These are phyloP conservation scores for Populus euphratica DNA, from an alignment of 345 rosid species.

Conservation along the genomic window DNA sequence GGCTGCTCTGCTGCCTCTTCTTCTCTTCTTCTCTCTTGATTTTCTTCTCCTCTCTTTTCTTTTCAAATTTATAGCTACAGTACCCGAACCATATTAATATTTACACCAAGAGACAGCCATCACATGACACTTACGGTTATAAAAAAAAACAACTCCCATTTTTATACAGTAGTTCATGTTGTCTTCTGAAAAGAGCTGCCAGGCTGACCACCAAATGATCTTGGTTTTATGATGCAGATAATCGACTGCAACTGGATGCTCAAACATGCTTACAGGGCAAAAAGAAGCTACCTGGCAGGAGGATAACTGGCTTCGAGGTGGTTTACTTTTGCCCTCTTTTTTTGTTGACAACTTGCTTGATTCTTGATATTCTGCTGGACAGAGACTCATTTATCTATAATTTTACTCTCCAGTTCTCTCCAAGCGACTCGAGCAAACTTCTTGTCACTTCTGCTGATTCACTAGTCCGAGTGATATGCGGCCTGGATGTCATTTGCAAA, in stretches of 20 bases:
- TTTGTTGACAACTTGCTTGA: not conserved
- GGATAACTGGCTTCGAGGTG: constrained; percentile 76
- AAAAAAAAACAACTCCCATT: not conserved
- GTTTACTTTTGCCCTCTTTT: not conserved
- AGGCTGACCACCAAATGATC: not conserved
- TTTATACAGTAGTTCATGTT: not conserved
- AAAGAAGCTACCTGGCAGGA: constrained; percentile 59
- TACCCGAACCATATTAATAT: no score
- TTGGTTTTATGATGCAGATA: constrained; percentile 36
- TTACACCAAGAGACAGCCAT: no score
- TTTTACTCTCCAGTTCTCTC: constrained; percentile 44
- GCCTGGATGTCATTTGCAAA: constrained; percentile 52
- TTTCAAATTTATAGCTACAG: no score
- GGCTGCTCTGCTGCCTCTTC: no score
- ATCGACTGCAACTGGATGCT: constrained; percentile 43
- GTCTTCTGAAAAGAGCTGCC: not conserved
- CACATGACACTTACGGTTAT: no score
- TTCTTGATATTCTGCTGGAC: not conserved
- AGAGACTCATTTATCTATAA: constrained; percentile 9
- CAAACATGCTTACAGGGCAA: constrained; percentile 56
- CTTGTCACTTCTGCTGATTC: constrained; percentile 79
- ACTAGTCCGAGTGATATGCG: constrained; percentile 44
- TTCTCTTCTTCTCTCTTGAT: no score
- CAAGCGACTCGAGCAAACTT: constrained; percentile 59
- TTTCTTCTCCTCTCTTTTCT: no score